These are phyloP conservation scores for Blastobotrys capitulatus DNA, from an alignment of 1,139 yeast genomes.

Conservation along the genomic window DNA sequence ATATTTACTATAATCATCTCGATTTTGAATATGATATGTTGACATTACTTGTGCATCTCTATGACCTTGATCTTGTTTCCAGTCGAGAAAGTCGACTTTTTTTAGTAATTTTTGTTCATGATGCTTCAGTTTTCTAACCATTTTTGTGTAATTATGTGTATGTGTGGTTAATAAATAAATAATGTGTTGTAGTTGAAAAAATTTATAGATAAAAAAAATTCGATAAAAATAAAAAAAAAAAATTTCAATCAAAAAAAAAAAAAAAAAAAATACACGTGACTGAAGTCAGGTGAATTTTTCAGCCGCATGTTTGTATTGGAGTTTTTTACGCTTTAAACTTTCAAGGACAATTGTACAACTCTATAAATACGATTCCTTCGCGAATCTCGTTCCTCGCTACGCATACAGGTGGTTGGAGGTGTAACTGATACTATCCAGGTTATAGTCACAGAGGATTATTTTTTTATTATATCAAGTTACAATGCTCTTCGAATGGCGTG, in stretches of 20 bases:
- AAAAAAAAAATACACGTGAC: too few species aligned
- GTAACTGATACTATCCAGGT: too few species aligned
- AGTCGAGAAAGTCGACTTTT: slow-evolving; percentile 94
- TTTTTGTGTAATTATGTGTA: slow-evolving; percentile 25
- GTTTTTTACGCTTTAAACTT: too few species aligned
- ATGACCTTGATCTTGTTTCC: slow-evolving; percentile 96
- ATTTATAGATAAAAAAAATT: not conserved
- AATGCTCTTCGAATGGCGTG: too few species aligned
- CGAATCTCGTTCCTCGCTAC: too few species aligned
- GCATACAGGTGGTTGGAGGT: too few species aligned
- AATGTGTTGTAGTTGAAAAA: not conserved
- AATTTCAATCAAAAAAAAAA: too few species aligned
- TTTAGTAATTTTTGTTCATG: slow-evolving; percentile 93
- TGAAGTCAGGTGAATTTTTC: not conserved
- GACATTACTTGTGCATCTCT: slow-evolving; percentile 94
- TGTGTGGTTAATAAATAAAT: not conserved
- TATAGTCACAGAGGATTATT: too few species aligned
- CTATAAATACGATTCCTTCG: too few species aligned
- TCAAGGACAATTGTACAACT: too few species aligned
- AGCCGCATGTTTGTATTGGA: too few species aligned
- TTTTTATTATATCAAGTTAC: too few species aligned
- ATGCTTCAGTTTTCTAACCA: slow-evolving; percentile 90
- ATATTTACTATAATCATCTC: slow-evolving; percentile 94
- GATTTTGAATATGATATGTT: slow-evolving; percentile 84
- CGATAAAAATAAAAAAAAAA: not conserved